Percentiles rank a stretch among this genome's conserved stretches.
Conservation (phyloP, 2,329 filamentous ascomycete genomes). For the Xylariales sp. region DNA sequence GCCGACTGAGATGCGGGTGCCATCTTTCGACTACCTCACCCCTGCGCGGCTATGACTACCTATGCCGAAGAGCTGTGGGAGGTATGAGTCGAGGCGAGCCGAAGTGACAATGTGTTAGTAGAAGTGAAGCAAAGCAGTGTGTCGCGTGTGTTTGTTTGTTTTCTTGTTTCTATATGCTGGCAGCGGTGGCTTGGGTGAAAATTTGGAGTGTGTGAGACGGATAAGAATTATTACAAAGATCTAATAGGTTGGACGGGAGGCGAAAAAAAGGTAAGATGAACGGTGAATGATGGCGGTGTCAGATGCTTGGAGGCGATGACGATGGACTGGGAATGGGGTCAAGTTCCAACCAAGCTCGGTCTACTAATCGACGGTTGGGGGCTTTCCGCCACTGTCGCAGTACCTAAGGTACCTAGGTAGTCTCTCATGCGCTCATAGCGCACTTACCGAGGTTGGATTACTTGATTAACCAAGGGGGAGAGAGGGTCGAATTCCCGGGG, state of each 20-base stretch:
- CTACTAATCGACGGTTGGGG: not conserved
- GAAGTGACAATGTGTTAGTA: slow-evolving; percentile 1
- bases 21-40: slow-evolving; percentile 43
- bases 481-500: slow-evolving; percentile 4
- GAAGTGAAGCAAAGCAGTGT: not conserved
- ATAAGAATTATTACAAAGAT: slow-evolving; percentile 27
- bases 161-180: slow-evolving; percentile 1
- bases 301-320: slow-evolving; percentile 24
- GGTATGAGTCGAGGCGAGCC: not conserved
- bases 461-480: too few relatives aligned
- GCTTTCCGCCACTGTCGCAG: not conserved
- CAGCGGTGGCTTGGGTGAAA: not conserved
- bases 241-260: slow-evolving; percentile 5
- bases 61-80: not conserved
- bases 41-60: not conserved
- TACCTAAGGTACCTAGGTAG: too few relatives aligned
- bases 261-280: slow-evolving; percentile 21
- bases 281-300: slow-evolving; percentile 22
- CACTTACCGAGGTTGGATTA: slow-evolving; percentile 34
- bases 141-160: too few relatives aligned
- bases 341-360: slow-evolving; percentile 6
- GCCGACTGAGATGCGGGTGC: slow-evolving; percentile 52
- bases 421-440: not conserved
- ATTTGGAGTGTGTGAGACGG: not conserved
- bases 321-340: slow-evolving; percentile 20